A percentile compares a stretch with the other conserved stretches of the same genome.
Evolutionary conservation across 148 eudicot species (phyloP).

Genomic region (Rhododendron ovatum): DNA sequence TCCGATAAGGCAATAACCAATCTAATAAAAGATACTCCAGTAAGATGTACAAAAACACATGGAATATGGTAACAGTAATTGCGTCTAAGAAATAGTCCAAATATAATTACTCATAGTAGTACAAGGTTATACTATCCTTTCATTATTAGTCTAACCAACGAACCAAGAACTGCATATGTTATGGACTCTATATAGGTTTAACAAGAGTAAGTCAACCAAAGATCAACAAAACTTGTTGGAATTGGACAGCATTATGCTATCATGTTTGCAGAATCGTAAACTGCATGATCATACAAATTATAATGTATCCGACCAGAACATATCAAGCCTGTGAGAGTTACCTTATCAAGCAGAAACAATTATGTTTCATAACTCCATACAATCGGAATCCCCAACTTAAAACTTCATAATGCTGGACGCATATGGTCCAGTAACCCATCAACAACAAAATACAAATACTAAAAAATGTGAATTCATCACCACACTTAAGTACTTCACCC

Average conservation of each 20-base stretch:
- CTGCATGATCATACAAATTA: neutral
- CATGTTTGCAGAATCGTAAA: neutral
- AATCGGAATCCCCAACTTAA: neutral
- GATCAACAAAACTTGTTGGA: neutral
- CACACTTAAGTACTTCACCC: constrained; percentile 6
- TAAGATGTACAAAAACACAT: neutral
- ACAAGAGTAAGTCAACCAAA: neutral
- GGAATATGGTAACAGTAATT: neutral
- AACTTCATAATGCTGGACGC: neutral
- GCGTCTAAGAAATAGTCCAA: neutral
- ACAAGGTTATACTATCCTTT: neutral
- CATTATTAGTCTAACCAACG: neutral
- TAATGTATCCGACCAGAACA: neutral
- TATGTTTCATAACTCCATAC: neutral
- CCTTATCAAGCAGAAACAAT: neutral
- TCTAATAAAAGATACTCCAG: neutral
- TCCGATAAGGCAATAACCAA: neutral
- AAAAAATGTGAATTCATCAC: neutral
- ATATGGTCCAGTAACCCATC: neutral
- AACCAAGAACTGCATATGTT: neutral
- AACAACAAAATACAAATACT: neutral
- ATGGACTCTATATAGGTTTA: neutral
- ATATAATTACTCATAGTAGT: neutral
- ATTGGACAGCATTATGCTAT: neutral
- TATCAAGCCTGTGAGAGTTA: neutral